These are phyloP conservation scores for Pleomassaria siparia DNA, from an alignment of 2,329 filamentous ascomycete genomes.

Conservation along the genomic window DNA sequence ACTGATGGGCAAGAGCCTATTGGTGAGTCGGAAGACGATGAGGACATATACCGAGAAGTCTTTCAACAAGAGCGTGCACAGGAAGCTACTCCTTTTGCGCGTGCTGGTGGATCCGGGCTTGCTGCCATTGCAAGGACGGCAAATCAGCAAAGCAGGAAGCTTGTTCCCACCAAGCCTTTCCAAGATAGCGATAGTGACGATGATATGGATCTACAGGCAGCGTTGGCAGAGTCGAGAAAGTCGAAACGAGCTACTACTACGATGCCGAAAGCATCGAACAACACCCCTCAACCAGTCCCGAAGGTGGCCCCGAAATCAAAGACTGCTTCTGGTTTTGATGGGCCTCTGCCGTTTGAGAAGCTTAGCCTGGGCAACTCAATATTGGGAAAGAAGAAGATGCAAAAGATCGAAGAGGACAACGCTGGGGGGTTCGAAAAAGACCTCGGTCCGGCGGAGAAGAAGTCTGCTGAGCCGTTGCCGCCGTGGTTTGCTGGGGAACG, in stretches of 20 bases:
- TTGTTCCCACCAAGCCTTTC: slow-evolving; percentile 35
- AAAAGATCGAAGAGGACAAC: slow-evolving; percentile 54
- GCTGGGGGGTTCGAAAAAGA: slow-evolving; percentile 68
- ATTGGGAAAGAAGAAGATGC: slow-evolving; percentile 55
- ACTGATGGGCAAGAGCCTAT: slow-evolving; percentile 49
- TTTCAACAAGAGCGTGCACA: slow-evolving; percentile 50
- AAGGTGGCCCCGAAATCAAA: slow-evolving; percentile 49
- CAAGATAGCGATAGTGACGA: slow-evolving; percentile 64
- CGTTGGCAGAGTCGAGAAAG: slow-evolving; percentile 70
- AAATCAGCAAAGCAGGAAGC: slow-evolving; percentile 69
- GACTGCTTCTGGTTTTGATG: slow-evolving; percentile 65
- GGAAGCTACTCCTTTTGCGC: slow-evolving; percentile 45
- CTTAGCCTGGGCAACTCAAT: slow-evolving; percentile 68
- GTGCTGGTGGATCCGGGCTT: slow-evolving; percentile 48
- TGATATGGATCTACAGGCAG: slow-evolving; percentile 73
- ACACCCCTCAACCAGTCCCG: slow-evolving; percentile 8
- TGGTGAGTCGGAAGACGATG: slow-evolving; percentile 52
- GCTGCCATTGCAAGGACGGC: slow-evolving; percentile 73
- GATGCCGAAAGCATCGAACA: slow-evolving; percentile 22
- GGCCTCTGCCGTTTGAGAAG: slow-evolving; percentile 86
- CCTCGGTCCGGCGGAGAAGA: slow-evolving; percentile 43
- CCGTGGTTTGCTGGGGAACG: slow-evolving; percentile 70
- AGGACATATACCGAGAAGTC: slow-evolving; percentile 47
- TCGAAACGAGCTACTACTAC: slow-evolving; percentile 37
- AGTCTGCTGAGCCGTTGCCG: slow-evolving; percentile 62